Conservation (phyloP, 2,329 filamentous ascomycete species). For the Colletotrichum liriopes region DNA sequence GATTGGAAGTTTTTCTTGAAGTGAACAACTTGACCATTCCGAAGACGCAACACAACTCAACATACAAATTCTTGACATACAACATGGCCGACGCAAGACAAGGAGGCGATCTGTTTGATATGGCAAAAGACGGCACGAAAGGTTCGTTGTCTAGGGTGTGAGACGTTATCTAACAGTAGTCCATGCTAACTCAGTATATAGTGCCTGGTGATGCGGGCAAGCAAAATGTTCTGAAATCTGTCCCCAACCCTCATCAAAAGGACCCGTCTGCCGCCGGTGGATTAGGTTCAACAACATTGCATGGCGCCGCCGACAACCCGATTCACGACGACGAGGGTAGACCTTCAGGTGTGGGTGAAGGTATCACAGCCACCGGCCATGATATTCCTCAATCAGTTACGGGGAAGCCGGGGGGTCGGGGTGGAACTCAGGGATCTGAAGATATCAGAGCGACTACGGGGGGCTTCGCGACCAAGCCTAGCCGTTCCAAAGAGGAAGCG, state of each 20-base stretch:
- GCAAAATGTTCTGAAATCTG: conserved; percentile 24
- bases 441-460: background rate
- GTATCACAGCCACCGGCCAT: conserved; percentile 14
- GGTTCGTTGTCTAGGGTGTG: background rate
- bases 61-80: background rate
- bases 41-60: background rate
- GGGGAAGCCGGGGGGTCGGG: conserved; percentile 27
- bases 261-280: conserved; percentile 8
- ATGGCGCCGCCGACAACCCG: conserved; percentile 25
- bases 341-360: conserved; percentile 16
- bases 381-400: conserved; percentile 22
- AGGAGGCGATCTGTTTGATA: conserved; percentile 23
- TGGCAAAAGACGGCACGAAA: conserved; percentile 29
- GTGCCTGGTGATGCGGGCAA: conserved; percentile 25
- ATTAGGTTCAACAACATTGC: conserved; percentile 12
- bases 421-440: conserved; percentile 25
- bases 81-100: conserved; percentile 18
- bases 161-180: background rate
- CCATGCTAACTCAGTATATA: background rate
- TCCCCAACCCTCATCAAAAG: conserved; percentile 17
- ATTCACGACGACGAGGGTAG: conserved; percentile 9
- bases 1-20: background rate
- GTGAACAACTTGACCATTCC: background rate
- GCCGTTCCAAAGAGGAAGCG: conserved; percentile 1
- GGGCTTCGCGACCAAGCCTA: conserved; percentile 9